These are phyloP conservation scores for Oryza glumipatula DNA, from an alignment of 176 grass and related monocot genomes.

Conservation along the genomic window DNA sequence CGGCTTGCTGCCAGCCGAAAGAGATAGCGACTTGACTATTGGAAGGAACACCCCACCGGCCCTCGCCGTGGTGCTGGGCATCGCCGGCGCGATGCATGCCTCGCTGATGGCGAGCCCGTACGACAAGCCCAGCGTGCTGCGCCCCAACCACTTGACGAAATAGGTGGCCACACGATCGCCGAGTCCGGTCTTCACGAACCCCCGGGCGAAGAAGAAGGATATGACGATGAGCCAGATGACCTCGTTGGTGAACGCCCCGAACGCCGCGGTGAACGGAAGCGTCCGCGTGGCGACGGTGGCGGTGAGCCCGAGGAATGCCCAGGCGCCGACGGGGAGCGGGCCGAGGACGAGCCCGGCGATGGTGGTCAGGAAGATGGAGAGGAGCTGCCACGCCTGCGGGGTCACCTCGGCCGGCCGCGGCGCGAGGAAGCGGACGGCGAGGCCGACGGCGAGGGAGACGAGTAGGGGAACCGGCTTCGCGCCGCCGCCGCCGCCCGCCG, in stretches of 20 bases:
- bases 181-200: conserved; percentile 94
- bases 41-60: conserved; percentile 93
- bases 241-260: conserved; percentile 81
- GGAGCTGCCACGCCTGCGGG: conserved; percentile 82
- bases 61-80: conserved; percentile 95
- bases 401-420: conserved; percentile 64
- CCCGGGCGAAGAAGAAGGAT: conserved; percentile 96
- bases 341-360: conserved; percentile 75
- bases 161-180: conserved; percentile 91
- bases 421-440: conserved; percentile 66
- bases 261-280: conserved; percentile 68
- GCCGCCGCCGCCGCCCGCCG: conserved; percentile 11
- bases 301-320: conserved; percentile 89
- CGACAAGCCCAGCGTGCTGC: conserved; percentile 80
- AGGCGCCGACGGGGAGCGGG: conserved; percentile 77
- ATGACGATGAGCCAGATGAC: conserved; percentile 99
- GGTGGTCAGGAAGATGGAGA: conserved; percentile 84
- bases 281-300: conserved; percentile 66
- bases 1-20: conserved; percentile 79
- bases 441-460: conserved; percentile 63
- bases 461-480: conserved; percentile 57
- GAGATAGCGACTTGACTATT: conserved; percentile 82
- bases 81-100: conserved; percentile 88
- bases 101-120: conserved; percentile 91
- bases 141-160: conserved; percentile 89